A percentile compares a stretch with the other conserved stretches of the same genome.
These are phyloP conservation scores for Taiwanofungus camphoratus DNA, from an alignment of 1,284 basidiomycete species.

Conservation along the genomic window DNA sequence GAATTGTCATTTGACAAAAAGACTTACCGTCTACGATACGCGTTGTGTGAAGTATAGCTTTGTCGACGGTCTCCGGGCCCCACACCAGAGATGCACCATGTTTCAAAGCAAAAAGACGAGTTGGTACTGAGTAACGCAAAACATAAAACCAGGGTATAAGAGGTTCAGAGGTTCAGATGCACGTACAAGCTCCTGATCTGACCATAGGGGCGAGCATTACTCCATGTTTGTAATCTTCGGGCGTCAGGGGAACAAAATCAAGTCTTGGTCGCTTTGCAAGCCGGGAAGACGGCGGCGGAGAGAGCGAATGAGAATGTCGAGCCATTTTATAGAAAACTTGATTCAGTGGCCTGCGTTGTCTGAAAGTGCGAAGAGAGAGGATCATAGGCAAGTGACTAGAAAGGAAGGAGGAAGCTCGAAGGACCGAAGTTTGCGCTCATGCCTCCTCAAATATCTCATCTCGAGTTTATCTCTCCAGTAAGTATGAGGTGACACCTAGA, in stretches of 20 bases:
- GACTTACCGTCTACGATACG: constrained; percentile 80
- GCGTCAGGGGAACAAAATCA: constrained; percentile 43
- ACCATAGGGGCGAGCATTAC: constrained; percentile 95
- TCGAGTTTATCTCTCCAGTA: too few relatives aligned
- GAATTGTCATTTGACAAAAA: constrained; percentile 7
- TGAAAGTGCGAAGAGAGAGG: too few relatives aligned
- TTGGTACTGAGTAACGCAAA: constrained; percentile 54
- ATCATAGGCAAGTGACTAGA: too few relatives aligned
- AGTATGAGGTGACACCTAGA: too few relatives aligned
- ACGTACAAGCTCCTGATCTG: constrained; percentile 81
- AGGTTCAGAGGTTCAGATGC: constrained; percentile 2
- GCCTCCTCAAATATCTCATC: too few relatives aligned
- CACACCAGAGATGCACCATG: constrained; percentile 95
- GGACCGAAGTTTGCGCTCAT: too few relatives aligned
- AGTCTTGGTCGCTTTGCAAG: constrained; percentile 50
- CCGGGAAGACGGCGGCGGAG: constrained; percentile 39
- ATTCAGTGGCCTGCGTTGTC: too few relatives aligned
- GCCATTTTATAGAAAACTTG: constrained; percentile 39
- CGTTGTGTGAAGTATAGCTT: constrained; percentile 85
- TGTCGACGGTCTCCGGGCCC: constrained; percentile 96
- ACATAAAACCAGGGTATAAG: constrained; percentile 6
- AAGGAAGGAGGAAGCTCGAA: too few relatives aligned
- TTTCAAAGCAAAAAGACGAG: constrained; percentile 82
- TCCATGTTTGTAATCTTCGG: constrained; percentile 72
- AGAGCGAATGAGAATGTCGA: constrained; percentile 45